These are phyloP conservation scores for Lipomyces kockii DNA, from an alignment of 805 yeast genomes.

Conservation along the genomic window DNA sequence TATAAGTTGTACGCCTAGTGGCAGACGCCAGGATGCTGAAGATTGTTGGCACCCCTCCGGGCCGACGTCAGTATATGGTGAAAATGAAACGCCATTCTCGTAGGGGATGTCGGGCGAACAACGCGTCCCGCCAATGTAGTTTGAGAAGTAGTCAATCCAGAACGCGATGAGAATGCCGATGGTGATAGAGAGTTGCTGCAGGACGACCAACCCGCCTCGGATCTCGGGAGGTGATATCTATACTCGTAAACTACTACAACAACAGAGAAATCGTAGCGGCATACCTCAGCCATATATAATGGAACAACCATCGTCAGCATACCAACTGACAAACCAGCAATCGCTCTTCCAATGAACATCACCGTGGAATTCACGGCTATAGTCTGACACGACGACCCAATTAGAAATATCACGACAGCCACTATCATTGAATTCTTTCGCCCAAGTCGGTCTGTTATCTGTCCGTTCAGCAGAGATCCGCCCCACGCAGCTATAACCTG, in stretches of 20 bases:
- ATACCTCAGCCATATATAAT: slow-evolving; percentile 55
- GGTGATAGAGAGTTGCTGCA: slow-evolving; percentile 42
- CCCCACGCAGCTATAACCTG: slow-evolving; percentile 27
- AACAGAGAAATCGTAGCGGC: slow-evolving; percentile 39
- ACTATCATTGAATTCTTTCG: slow-evolving; percentile 32
- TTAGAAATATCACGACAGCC: slow-evolving; percentile 29
- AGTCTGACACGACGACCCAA: slow-evolving; percentile 33
- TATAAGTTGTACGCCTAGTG: slow-evolving; percentile 54
- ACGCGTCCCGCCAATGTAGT: slow-evolving; percentile 46
- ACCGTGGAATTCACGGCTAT: slow-evolving; percentile 45
- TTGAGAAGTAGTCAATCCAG: slow-evolving; percentile 45
- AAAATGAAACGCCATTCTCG: background rate
- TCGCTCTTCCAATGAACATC: slow-evolving; percentile 55
- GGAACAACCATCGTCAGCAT: slow-evolving; percentile 54
- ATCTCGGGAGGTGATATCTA: slow-evolving; percentile 39
- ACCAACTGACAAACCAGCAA: slow-evolving; percentile 61
- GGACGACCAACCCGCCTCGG: slow-evolving; percentile 39
- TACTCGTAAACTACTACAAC: slow-evolving; percentile 49
- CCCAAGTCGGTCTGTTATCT: slow-evolving; percentile 29
- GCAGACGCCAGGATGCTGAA: slow-evolving; percentile 50
- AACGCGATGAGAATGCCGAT: slow-evolving; percentile 44
- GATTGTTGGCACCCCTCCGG: slow-evolving; percentile 24
- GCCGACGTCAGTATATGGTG: background rate
- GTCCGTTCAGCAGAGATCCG: slow-evolving; percentile 32
- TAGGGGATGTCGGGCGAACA: slow-evolving; percentile 6